Base-by-base conservation (phyloP, 2,329 filamentous ascomycete species). In the Aspergillus fumigatus region DNA sequence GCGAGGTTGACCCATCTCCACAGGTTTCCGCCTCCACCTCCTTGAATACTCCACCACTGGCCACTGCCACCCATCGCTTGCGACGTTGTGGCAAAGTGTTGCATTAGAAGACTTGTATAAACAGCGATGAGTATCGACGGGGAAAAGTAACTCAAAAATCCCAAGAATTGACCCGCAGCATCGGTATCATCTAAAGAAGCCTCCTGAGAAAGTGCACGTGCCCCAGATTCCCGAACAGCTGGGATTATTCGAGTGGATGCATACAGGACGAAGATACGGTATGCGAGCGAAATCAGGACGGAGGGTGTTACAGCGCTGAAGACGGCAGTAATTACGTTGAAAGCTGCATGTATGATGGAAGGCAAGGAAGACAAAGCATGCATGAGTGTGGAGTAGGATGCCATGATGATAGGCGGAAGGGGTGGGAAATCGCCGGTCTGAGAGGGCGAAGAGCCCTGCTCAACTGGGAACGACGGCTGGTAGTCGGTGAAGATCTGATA, bases 401-500 rank as follows among this genome's bases (percentile, higher is more conserved):
- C 94, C 93, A 97, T 97, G 73, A 99, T 93, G 62, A 97, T 92
- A 0, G 94, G 94, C 14, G 94, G 94, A 47, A 99, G 81, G n/a
- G 94, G 94, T 41, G 94, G 94, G 59, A 97, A 94, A 26, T 96
- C 92, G 58, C 77, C 70, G 5, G 74, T 69, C 57, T 95, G 88
- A 14, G 83, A 70, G 14, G 82, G 76, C 17, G 77, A 76, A 49
- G 79, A 77, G 17, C 73, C 72, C 29, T 85, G 82, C 32, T 82
- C 78, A 27, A 82, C 79, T n/a, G 83, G 85, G 19, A 83, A 75
- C 4, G 89, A 92, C 3, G 94, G 92, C 64, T 93, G 85, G 76
- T 97, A 97, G 76, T 99, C 94, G 67, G 94, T 99, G 75, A 97
- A 97, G 73, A 97, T 97, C 75, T 99, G 94, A 77, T 97, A 99